These are phyloP conservation scores for Pistacia atlantica DNA, from an alignment of 345 rosid genomes.

Conservation along the genomic window DNA sequence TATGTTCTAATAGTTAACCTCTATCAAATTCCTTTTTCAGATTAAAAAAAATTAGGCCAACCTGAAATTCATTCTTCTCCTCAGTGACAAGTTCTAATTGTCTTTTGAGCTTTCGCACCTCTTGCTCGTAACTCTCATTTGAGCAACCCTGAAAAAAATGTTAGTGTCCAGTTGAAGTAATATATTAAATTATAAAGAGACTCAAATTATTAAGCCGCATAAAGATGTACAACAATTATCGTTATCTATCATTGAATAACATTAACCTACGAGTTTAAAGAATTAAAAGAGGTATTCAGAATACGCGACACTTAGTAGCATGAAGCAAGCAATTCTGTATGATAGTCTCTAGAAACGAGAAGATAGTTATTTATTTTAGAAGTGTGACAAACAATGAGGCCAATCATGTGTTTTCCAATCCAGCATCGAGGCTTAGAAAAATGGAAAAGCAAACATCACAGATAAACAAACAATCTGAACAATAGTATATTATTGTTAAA, in stretches of 20 bases:
- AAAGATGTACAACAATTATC: not conserved
- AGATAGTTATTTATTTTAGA: not conserved
- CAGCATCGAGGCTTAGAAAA: not conserved
- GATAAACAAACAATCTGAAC: not conserved
- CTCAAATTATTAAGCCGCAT: not conserved
- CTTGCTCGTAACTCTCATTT: conserved; percentile 36
- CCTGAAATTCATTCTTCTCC: conserved; percentile 76
- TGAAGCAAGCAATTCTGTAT: not conserved
- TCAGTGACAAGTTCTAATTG: conserved; percentile 51
- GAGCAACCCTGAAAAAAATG: conserved; percentile 37
- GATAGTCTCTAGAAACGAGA: not conserved
- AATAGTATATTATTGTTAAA: too few relatives aligned
- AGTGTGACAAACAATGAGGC: not conserved
- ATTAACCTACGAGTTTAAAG: not conserved
- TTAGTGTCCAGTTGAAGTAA: not conserved
- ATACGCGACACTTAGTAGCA: not conserved
- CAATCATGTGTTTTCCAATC: not conserved
- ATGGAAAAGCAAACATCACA: not conserved
- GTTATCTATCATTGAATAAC: not conserved
- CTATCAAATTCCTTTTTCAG: not conserved
- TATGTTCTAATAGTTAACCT: too few relatives aligned
- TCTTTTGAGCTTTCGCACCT: conserved; percentile 61
- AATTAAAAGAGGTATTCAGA: not conserved
- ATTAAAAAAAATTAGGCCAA: conserved; percentile 30
- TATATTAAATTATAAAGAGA: not conserved